These are phyloP conservation scores for Trichoderma virens DNA, from an alignment of 495 filamentous ascomycete species.

Conservation along the genomic window DNA sequence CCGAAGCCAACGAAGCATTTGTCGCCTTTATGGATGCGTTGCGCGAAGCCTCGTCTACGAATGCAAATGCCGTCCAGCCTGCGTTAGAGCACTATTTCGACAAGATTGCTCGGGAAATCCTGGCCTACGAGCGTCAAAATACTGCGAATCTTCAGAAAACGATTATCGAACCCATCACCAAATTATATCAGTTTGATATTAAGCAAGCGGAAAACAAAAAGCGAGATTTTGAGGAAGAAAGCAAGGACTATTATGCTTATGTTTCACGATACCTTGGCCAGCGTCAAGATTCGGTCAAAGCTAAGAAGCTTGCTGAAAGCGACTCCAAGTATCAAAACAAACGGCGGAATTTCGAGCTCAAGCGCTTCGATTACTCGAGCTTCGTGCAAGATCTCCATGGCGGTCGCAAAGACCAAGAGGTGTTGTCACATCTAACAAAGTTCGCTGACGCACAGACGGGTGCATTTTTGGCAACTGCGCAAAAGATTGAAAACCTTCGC, in stretches of 20 bases:
- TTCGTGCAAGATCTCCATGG: conserved; percentile 99
- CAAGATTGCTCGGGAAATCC: conserved; percentile 87
- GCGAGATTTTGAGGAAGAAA: conserved; percentile 97
- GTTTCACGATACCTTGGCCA: conserved; percentile 92
- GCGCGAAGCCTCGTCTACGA: conserved; percentile 78
- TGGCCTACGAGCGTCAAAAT: conserved; percentile 79
- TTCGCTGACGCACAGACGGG: conserved; percentile 88
- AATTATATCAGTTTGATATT: conserved; percentile 90
- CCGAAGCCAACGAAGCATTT: conserved; percentile 76
- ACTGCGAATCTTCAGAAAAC: conserved; percentile 76
- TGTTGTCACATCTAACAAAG: conserved; percentile 89
- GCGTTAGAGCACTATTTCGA: conserved; percentile 98
- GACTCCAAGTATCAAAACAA: conserved; percentile 96
- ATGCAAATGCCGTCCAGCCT: conserved; percentile 90
- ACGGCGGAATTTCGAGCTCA: conserved; percentile 88
- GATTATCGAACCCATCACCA: conserved; percentile 87
- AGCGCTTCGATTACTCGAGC: conserved; percentile 96
- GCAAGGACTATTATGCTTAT: conserved; percentile 93
- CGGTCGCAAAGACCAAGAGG: conserved; percentile 94
- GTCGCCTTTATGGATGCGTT: conserved; percentile 78
- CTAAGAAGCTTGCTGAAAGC: conserved; percentile 90
- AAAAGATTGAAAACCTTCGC: conserved; percentile 79
- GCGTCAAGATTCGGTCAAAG: conserved; percentile 88
- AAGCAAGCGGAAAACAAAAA: conserved; percentile 97
- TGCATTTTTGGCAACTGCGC: conserved; percentile 70